A percentile compares a stretch with the other conserved stretches of the same genome.
Evolutionary conservation across 257 asterid genomes (phyloP).

Genomic region (Coffea eugenioides): DNA sequence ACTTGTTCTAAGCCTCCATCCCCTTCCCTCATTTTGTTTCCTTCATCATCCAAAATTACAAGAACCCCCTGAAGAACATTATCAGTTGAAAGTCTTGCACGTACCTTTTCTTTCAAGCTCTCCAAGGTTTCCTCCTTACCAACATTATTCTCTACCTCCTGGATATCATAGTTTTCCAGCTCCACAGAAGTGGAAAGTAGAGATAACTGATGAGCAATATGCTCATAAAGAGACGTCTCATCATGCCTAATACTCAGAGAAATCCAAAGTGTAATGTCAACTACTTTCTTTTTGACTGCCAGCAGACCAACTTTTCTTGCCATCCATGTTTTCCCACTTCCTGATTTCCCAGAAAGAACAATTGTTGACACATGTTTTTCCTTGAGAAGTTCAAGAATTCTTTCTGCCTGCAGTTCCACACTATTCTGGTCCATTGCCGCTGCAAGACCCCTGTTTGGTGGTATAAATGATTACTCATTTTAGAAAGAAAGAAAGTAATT

Average conservation of each 20-base stretch:
- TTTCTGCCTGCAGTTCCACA: neutral
- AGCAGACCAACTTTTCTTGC: constrained; percentile 16
- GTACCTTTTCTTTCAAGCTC: neutral
- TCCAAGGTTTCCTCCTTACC: constrained; percentile 3
- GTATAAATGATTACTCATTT: neutral
- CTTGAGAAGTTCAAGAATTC: neutral
- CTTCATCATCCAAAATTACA: constrained; percentile 22
- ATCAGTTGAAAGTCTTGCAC: neutral
- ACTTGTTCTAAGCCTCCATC: neutral
- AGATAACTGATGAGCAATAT: constrained; percentile 16
- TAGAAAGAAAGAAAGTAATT: neutral
- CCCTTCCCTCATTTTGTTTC: neutral
- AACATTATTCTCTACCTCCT: neutral
- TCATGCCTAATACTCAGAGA: constrained; percentile 1
- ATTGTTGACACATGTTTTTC: neutral
- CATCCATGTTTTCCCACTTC: constrained; percentile 28
- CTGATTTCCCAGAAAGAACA: constrained; percentile 20
- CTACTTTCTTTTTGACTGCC: constrained; percentile 9
- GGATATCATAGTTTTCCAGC: constrained; percentile 2
- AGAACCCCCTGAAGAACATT: neutral
- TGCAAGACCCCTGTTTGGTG: neutral
- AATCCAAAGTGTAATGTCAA: constrained; percentile 19
- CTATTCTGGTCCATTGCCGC: constrained; percentile 7
- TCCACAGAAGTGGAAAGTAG: constrained; percentile 6
- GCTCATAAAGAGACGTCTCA: neutral